phyloP scores from a whole-genome alignment of 495 filamentous ascomycete species.

The Symbiotaphrina buchneri region DNA sequence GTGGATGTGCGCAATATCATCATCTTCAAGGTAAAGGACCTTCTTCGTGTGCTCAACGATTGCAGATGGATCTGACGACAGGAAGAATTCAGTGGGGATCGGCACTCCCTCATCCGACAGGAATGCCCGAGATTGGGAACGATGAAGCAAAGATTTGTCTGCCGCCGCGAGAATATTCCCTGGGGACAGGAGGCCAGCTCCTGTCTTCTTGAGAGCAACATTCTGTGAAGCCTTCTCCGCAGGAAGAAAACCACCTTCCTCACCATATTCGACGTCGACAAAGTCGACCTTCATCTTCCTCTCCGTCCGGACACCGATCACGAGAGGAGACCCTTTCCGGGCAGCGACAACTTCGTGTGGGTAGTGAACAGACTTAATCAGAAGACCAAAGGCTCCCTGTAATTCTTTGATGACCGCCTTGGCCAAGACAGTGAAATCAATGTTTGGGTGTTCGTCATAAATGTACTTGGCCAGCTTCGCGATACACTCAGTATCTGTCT shows the following conservation, averaged over 20 bases:
- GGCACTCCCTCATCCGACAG: slow-evolving; percentile 93
- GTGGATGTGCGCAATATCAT: slow-evolving; percentile 98
- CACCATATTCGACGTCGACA: slow-evolving; percentile 90
- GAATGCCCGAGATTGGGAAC: slow-evolving; percentile 94
- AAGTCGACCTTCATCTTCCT: slow-evolving; percentile 99
- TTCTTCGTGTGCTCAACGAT: slow-evolving; percentile 99
- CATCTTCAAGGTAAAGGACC: slow-evolving; percentile 96
- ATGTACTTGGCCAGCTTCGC: slow-evolving; percentile 97
- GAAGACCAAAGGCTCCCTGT: slow-evolving; percentile 86
- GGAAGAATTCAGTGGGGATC: slow-evolving; percentile 96
- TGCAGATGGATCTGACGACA: slow-evolving; percentile 92
- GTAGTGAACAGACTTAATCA: slow-evolving; percentile 96
- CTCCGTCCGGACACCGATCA: slow-evolving; percentile 83
- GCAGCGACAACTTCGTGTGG: slow-evolving; percentile 95
- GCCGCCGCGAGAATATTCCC: slow-evolving; percentile 64
- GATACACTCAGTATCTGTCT: slow-evolving; percentile 98
- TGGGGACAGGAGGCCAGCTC: slow-evolving; percentile 28
- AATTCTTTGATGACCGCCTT: slow-evolving; percentile 97
- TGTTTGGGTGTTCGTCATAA: slow-evolving; percentile 82
- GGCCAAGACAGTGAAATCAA: slow-evolving; percentile 86
- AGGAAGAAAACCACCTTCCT: slow-evolving; percentile 65
- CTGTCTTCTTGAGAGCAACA: slow-evolving; percentile 74
- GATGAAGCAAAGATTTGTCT: slow-evolving; percentile 92
- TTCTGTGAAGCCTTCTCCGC: slow-evolving; percentile 94
- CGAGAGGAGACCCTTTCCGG: slow-evolving; percentile 89